Evolutionary conservation across 305 asterid genomes (phyloP).

Genomic region (Vinca major): DNA sequence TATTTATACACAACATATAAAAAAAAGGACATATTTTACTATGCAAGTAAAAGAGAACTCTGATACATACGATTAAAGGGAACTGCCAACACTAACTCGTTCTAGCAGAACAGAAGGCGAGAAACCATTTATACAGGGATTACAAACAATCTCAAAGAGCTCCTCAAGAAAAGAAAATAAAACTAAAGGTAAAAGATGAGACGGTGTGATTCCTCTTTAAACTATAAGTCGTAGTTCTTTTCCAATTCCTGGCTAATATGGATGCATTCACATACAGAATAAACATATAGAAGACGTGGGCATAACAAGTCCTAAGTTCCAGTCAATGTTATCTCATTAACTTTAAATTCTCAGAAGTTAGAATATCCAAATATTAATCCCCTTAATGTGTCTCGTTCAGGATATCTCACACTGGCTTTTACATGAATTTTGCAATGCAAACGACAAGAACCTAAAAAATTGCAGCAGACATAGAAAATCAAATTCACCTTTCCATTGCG

Average conservation of each 20-base stretch:
- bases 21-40: background rate
- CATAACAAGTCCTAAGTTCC: background rate
- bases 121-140: background rate
- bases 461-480: background rate
- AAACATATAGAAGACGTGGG: background rate
- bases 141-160: background rate
- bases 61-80: background rate
- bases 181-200: background rate
- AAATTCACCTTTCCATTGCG: conserved; percentile 75
- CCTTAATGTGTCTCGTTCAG: background rate
- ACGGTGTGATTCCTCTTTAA: background rate
- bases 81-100: background rate
- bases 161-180: background rate
- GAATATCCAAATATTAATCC: background rate
- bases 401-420: background rate
- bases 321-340: background rate
- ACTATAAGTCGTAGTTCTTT: background rate
- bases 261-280: background rate
- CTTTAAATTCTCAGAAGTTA: background rate
- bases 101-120: background rate
- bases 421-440: background rate
- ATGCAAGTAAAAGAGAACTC: background rate
- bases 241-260: background rate
- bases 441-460: background rate
- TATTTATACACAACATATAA: background rate